Base-by-base conservation (phyloP, 352 stramenopile species). In the Pythium pectinolyticum region DNA sequence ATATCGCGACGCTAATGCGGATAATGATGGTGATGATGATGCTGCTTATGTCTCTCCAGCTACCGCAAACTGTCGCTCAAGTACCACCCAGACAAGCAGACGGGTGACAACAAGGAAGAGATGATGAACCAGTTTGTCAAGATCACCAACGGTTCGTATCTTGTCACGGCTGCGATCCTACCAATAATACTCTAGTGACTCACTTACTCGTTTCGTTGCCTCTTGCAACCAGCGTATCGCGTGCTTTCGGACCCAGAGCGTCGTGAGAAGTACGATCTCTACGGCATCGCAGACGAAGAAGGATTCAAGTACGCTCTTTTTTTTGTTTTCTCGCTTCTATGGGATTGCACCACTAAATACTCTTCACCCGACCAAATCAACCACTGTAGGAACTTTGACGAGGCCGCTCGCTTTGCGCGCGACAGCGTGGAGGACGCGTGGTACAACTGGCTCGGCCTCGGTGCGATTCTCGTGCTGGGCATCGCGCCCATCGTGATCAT, bases 81-180 rank as follows among this genome's bases (percentile, higher is more conserved):
- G 72, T 98, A 97, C 67, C 94, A 98, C 74, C 94, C 94, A 27
- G 94, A 98, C 72, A 98, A 98, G 76, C 92, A 97, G 51, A 86
- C 89, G 28, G 76, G 81, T 22, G 78, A 88, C 27, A 80, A 59
- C 14, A 74, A 77, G 19, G 78, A 87, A 40, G 64, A 61, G 14
- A 82, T 87, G 75, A 85, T 82, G 63, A 78, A 86, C 30, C 65
- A 82, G 58, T 91, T 91, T 47, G 72, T 91, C 61, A 87, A 91
- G 75, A 88, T 91, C 72, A 77, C 78, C 51, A 91, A 91, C 61
- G 82, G 81, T 90, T 49, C 17, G 65, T 57, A 12, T 9, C n/a
- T 4, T 25, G 5, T 5, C 25, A 32, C 15, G 14, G 12, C 28
- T 25, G 28, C 7, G 8, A 51, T 46, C 4, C 17, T 32, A 17